These are phyloP conservation scores for Ogataea hybrid DNA, from an alignment of 1,139 yeast species.

Conservation along the genomic window DNA sequence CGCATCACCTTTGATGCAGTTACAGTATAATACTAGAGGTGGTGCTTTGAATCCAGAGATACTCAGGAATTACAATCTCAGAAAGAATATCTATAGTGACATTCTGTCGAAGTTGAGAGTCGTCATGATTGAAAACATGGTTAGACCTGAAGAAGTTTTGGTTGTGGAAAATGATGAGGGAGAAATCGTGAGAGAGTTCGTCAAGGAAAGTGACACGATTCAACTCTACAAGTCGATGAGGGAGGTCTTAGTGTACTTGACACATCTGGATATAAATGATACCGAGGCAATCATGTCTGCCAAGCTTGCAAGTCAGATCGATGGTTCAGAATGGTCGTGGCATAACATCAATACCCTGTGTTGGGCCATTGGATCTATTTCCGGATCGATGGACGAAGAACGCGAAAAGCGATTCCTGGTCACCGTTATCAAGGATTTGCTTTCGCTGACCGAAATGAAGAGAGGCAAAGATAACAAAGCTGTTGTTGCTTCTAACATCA, in stretches of 20 bases:
- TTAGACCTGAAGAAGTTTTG: conserved; percentile 95
- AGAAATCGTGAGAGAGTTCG: conserved; percentile 96
- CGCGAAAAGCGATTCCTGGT: conserved; percentile 94
- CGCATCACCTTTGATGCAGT: conserved; percentile 72
- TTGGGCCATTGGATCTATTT: conserved; percentile 99
- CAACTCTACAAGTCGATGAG: conserved; percentile 94
- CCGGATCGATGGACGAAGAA: conserved; percentile 98
- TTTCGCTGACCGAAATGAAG: conserved; percentile 91
- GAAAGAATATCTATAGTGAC: conserved; percentile 78
- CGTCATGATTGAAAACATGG: conserved; percentile 96
- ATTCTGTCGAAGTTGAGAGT: conserved; percentile 79
- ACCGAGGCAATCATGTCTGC: conserved; percentile 93
- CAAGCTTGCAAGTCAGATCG: conserved; percentile 87
- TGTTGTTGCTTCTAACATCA: conserved; percentile 96
- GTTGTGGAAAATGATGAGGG: conserved; percentile 99
- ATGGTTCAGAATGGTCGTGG: conserved; percentile 99
- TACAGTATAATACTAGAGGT: conserved; percentile 59
- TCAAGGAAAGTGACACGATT: conserved; percentile 94
- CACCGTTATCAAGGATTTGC: conserved; percentile 84
- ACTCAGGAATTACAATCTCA: conserved; percentile 71
- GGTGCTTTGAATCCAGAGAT: conserved; percentile 89
- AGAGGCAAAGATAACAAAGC: conserved; percentile 98
- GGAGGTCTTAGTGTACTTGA: conserved; percentile 89
- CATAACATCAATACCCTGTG: conserved; percentile 93
- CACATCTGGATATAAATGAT: conserved; percentile 92